A percentile compares a stretch with the other conserved stretches of the same genome.
These are phyloP conservation scores for Dalbergia cultrata DNA, from an alignment of 306 rosid genomes.

Conservation along the genomic window DNA sequence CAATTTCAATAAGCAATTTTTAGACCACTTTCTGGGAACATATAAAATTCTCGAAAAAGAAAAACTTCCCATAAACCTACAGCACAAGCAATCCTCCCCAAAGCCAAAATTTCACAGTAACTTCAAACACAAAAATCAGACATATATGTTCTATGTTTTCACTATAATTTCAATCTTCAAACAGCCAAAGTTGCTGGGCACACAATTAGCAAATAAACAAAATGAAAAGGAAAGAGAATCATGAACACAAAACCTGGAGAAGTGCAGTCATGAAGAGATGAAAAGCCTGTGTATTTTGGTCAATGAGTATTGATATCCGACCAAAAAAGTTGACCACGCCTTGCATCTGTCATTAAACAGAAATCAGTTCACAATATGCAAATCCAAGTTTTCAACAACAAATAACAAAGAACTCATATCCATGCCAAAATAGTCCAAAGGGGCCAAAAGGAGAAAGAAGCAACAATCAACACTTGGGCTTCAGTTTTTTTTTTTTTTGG, in stretches of 20 bases:
- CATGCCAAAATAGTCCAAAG: constrained; percentile 13
- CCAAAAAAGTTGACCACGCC: constrained; percentile 96
- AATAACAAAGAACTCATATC: constrained; percentile 14
- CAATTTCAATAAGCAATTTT: constrained; percentile 6
- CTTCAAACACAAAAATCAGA: constrained; percentile 52
- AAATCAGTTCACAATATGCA: constrained; percentile 34
- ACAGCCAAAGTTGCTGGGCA: constrained; percentile 16
- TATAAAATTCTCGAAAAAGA: neutral
- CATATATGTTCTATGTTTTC: constrained; percentile 4
- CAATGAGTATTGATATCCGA: constrained; percentile 92
- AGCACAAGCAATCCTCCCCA: constrained; percentile 27
- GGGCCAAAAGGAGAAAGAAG: neutral
- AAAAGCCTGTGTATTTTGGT: constrained; percentile 97
- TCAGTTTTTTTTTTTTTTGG: neutral
- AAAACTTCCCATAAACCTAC: neutral
- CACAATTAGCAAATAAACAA: constrained; percentile 22
- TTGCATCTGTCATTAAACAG: constrained; percentile 69
- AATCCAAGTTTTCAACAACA: constrained; percentile 16
- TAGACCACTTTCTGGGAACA: neutral
- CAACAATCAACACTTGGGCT: constrained; percentile 24
- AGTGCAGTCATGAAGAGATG: constrained; percentile 96
- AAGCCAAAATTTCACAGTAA: constrained; percentile 12
- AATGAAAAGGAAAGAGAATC: constrained; percentile 33
- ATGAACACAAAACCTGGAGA: constrained; percentile 77
- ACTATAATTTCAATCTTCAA: constrained; percentile 15